phyloP scores from a whole-genome alignment of 73 alveolate genomes.

The Paramecium sexaurelia region DNA sequence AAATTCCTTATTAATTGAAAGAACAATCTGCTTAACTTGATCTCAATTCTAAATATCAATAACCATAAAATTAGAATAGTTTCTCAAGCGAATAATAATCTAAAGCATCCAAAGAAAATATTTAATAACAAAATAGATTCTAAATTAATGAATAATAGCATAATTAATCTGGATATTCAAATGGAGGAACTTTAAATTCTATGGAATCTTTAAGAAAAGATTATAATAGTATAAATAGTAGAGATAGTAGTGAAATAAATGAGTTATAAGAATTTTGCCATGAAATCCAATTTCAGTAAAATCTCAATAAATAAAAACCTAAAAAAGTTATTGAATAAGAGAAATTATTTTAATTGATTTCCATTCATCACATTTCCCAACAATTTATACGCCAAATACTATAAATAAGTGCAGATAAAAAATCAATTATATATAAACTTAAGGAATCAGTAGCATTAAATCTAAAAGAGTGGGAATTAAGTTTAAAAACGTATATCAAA shows the following conservation, averaged over 20 bases:
- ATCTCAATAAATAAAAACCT: neutral
- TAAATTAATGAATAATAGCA: neutral
- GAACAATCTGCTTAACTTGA: neutral
- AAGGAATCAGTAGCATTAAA: neutral
- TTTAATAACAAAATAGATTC: neutral
- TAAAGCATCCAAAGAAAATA: neutral
- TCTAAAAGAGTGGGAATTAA: neutral
- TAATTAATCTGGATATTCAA: neutral
- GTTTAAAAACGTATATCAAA: neutral
- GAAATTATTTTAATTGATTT: neutral
- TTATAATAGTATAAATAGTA: neutral
- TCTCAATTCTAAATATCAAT: neutral
- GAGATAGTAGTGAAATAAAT: neutral
- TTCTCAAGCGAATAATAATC: neutral
- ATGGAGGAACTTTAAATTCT: neutral
- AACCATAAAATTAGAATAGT: neutral
- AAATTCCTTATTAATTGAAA: neutral
- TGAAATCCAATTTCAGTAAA: neutral
- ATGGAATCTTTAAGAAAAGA: neutral
- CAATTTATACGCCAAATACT: neutral
- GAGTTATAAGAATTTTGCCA: neutral
- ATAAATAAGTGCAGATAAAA: neutral
- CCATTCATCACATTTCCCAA: neutral
- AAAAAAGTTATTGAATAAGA: neutral
- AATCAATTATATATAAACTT: neutral